Percentiles rank a stretch among this genome's conserved stretches.
These are phyloP conservation scores for Citeromyces siamensis DNA, from an alignment of 1,139 yeast species.

Conservation along the genomic window DNA sequence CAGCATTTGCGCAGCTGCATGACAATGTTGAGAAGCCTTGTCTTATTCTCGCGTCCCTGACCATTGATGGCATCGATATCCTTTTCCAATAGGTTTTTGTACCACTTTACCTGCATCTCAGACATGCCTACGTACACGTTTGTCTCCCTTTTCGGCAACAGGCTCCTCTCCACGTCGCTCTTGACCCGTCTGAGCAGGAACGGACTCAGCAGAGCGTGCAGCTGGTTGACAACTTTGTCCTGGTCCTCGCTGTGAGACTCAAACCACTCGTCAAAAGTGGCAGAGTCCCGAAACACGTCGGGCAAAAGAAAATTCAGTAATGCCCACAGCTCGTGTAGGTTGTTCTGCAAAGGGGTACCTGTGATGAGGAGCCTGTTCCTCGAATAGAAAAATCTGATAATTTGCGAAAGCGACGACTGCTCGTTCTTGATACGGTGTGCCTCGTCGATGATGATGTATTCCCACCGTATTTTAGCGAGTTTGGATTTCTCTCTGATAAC, in stretches of 20 bases:
- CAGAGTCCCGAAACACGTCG: constrained; percentile 67
- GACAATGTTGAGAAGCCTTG: constrained; percentile 62
- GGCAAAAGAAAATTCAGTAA: constrained; percentile 62
- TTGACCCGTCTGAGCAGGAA: constrained; percentile 65
- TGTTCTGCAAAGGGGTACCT: constrained; percentile 75
- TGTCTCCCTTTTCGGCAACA: constrained; percentile 62
- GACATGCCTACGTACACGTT: constrained; percentile 66
- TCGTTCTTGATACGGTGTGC: constrained; percentile 78
- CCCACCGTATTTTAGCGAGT: constrained; percentile 57
- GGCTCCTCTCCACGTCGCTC: constrained; percentile 67
- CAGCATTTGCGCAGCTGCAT: constrained; percentile 81
- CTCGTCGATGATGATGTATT: constrained; percentile 67
- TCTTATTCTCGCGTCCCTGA: constrained; percentile 64
- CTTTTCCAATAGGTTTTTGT: constrained; percentile 61
- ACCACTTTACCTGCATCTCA: constrained; percentile 69
- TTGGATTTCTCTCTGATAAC: constrained; percentile 62
- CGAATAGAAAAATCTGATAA: constrained; percentile 61
- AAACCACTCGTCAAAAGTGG: constrained; percentile 68
- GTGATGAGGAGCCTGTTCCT: constrained; percentile 60
- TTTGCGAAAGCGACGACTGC: constrained; percentile 62
- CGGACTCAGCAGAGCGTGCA: constrained; percentile 79
- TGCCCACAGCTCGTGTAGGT: constrained; percentile 74
- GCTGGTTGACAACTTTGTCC: constrained; percentile 56
- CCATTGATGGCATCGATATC: constrained; percentile 82
- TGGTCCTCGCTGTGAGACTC: constrained; percentile 19